Conservation (phyloP, 305 asterid species). For the Salvia sclarea region DNA sequence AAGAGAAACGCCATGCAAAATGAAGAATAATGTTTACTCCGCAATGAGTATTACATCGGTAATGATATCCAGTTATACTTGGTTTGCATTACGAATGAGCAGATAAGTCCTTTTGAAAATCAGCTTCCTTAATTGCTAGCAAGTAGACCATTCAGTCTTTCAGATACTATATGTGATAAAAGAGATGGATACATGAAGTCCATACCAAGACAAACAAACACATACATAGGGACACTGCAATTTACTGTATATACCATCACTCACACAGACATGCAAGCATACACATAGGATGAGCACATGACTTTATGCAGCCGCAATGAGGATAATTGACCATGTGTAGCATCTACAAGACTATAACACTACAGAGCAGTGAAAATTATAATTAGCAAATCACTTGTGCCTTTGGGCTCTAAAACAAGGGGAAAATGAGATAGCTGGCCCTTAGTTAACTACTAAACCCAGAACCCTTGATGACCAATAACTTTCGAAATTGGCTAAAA, state of each 20-base stretch:
- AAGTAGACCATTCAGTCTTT: background rate
- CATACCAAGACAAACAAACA: background rate
- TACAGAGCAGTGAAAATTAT: background rate
- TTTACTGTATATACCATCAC: background rate
- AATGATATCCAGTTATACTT: background rate
- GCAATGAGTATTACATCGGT: no score
- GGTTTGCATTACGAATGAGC: background rate
- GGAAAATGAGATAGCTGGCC: background rate
- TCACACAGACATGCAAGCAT: background rate
- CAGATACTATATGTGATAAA: background rate
- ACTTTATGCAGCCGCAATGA: background rate
- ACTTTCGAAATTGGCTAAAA: background rate
- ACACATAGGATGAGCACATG: background rate
- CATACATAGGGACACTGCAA: background rate
- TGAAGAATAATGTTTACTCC: background rate
- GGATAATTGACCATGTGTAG: background rate
- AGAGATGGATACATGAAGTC: background rate
- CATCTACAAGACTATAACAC: background rate
- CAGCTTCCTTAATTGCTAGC: background rate
- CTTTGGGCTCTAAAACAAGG: background rate
- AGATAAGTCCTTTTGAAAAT: background rate
- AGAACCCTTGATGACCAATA: background rate
- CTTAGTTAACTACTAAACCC: background rate
- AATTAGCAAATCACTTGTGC: constrained; percentile 6
- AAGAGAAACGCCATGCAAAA: background rate